A percentile compares a stretch with the other conserved stretches of the same genome.
phyloP scores from a whole-genome alignment of 2,329 filamentous ascomycete genomes.

The Aspergillus aculeatinus region DNA sequence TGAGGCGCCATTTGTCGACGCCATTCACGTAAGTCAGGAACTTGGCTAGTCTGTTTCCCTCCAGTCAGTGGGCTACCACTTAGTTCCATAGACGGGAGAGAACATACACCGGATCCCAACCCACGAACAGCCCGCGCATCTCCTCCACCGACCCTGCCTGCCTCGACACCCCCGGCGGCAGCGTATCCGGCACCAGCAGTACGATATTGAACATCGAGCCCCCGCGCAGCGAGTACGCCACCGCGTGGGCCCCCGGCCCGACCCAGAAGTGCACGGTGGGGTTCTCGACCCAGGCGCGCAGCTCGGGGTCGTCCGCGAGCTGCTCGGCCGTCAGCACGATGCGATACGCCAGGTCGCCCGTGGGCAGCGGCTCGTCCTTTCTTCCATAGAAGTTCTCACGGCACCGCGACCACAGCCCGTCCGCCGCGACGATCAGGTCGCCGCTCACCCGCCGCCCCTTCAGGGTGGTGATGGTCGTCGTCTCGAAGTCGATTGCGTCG shows the following conservation, averaged over 20 bases:
- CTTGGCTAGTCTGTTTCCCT: constrained; percentile 29
- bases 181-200: constrained; percentile 62
- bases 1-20: constrained; percentile 68
- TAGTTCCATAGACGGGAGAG: not conserved
- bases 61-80: not conserved
- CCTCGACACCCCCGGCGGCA: constrained; percentile 55
- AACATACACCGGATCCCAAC: constrained; percentile 60
- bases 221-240: constrained; percentile 59
- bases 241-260: constrained; percentile 60
- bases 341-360: constrained; percentile 65
- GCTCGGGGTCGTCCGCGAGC: constrained; percentile 48
- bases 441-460: constrained; percentile 45
- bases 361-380: constrained; percentile 54
- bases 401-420: constrained; percentile 63
- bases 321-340: constrained; percentile 56
- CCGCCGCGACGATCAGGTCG: constrained; percentile 62
- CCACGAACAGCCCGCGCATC: constrained; percentile 59
- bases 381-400: constrained; percentile 50
- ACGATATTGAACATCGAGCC: constrained; percentile 66
- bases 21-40: constrained; percentile 54
- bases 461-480: constrained; percentile 37
- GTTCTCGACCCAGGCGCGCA: constrained; percentile 55
- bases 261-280: constrained; percentile 62
- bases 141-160: constrained; percentile 58
- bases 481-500: constrained; percentile 38